Evolutionary conservation across 345 rosid genomes (phyloP).

Genomic region (Eucalyptus urophylla): DNA sequence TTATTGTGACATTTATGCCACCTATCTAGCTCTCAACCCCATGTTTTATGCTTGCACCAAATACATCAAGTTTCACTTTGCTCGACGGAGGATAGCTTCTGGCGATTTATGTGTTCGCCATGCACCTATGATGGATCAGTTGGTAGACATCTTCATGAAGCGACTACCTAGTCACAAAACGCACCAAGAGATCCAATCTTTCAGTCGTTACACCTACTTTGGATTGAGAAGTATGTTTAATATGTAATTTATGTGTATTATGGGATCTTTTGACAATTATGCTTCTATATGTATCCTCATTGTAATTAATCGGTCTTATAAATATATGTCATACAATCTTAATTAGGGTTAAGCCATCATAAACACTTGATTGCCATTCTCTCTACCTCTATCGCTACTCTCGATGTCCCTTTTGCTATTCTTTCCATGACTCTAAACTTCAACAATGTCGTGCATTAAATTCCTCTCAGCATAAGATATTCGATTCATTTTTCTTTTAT

Average conservation of each 20-base stretch:
- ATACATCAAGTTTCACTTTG: background rate
- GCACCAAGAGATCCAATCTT: background rate
- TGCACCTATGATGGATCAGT: too few relatives aligned
- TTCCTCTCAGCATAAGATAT: background rate
- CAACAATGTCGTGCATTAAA: background rate
- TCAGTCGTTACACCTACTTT: background rate
- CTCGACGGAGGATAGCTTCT: too few relatives aligned
- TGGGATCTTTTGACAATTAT: background rate
- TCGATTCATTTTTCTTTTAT: too few relatives aligned
- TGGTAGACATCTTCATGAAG: background rate
- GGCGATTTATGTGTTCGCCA: background rate
- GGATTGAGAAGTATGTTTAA: background rate
- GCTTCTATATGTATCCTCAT: background rate
- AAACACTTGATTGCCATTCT: background rate
- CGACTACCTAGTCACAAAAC: background rate
- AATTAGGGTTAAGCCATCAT: background rate
- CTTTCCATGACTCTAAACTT: background rate
- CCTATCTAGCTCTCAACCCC: background rate
- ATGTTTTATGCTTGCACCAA: background rate
- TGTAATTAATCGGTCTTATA: background rate
- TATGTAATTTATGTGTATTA: background rate
- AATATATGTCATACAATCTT: background rate
- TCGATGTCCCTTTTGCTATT: background rate
- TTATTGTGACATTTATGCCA: background rate
- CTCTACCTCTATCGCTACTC: background rate